Evolutionary conservation across 192 early-diverging fungal genomes (phyloP), one percentile per base, ranked within the genome.

Genomic region (Coemansia sp.): DNA sequence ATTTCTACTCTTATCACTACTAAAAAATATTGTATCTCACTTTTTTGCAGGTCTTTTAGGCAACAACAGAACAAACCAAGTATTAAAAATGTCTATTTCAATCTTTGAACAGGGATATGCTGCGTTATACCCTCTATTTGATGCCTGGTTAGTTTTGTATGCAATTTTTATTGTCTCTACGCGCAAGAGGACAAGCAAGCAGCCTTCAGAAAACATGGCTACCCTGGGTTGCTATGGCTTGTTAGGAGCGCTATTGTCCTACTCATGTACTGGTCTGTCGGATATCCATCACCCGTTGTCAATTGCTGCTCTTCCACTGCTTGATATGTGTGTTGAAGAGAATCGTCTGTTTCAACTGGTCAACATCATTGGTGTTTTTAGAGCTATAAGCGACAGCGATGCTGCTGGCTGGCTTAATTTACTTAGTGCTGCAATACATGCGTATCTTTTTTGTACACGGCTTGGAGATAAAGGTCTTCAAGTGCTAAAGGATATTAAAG

Each of bases 381-480:
- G 55, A 36, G 55, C 36, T 8, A 11, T 57, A 16, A 57, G 55
- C 46, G 37, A 55, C 41, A 26, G 13, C 16, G 26, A 66, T 57
- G 16, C 0, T 37, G 55, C 7, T 15, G 36, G 22, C 36, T 57
- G 55, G 55, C 15, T 11, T 4, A 26, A 57, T 15, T 11, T 39
- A 10, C 21, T 15, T 1, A 12, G 63, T 55, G 54, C 54, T 10
- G 7, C 61, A 4, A n/a, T 70, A 37, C 18, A 70, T 22, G 6
- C 36, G 8, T 63, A 39, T 15, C 40, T 76, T 26, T 16, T 70
- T 4, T 39, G 70, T 19, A n/a, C 47, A 12, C 26, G 61, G 43
- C 74, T 76, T 22, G 68, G 62, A 16, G 0, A 32, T 5, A 52
- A 64, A 5, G 63, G 61, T 54, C 64, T 54, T 6, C 18, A 47